phyloP scores from a whole-genome alignment of 495 filamentous ascomycete species.

The Tuber borchii region DNA sequence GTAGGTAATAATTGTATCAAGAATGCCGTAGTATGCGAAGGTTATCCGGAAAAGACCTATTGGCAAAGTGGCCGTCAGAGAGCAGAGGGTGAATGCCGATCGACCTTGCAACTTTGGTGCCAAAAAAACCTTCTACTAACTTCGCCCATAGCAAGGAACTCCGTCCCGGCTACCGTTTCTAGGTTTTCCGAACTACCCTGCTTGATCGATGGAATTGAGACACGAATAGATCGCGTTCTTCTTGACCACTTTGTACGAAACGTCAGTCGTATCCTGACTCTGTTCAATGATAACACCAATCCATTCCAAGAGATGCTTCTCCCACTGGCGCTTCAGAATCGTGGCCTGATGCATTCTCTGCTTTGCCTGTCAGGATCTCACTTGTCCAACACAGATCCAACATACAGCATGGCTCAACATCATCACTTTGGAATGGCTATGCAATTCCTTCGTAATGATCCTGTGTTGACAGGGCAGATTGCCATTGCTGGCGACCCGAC shows the following conservation, averaged over 20 bases:
- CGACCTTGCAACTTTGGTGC: conserved; percentile 19
- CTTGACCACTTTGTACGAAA: conserved; percentile 80
- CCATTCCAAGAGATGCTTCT: conserved; percentile 85
- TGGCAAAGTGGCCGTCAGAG: conserved; percentile 55
- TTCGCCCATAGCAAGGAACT: conserved; percentile 28
- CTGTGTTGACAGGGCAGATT: conserved; percentile 42
- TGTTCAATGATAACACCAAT: conserved; percentile 77
- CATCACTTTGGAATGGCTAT: conserved; percentile 58
- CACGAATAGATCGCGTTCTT: conserved; percentile 71
- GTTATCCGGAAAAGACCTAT: conserved; percentile 79
- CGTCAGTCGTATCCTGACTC: conserved; percentile 71
- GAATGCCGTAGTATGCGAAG: conserved; percentile 87
- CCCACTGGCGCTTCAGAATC: conserved; percentile 74
- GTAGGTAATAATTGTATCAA: conserved; percentile 83
- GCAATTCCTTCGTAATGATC: conserved; percentile 50
- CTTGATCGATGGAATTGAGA: conserved; percentile 81
- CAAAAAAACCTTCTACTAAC: conserved; percentile 40
- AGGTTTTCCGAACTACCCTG: conserved; percentile 60
- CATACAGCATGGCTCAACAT: conserved; percentile 49
- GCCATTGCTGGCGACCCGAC: conserved; percentile 45
- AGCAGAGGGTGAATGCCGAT: conserved; percentile 39
- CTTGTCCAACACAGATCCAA: conserved; percentile 53
- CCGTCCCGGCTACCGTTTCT: conserved; percentile 46
- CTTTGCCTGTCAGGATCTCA: conserved; percentile 81
- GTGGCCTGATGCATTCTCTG: conserved; percentile 87